phyloP scores from a whole-genome alignment of 2,329 filamentous ascomycete genomes.

The Arthrobotrys megalospora region DNA sequence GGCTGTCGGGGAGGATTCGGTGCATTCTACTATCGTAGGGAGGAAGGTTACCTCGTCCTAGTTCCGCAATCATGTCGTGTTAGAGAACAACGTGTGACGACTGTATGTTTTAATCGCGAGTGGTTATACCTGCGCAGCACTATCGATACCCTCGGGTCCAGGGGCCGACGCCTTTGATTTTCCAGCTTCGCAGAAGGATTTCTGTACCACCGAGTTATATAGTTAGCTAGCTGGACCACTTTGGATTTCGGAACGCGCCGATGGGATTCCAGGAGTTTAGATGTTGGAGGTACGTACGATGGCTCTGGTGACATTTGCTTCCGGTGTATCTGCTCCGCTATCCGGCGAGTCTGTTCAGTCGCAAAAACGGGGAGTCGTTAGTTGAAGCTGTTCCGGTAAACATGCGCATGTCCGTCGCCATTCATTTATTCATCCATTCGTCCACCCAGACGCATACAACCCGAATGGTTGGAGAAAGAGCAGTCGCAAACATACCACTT shows the following conservation, averaged over 20 bases:
- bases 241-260: neutral
- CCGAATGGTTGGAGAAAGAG: neutral
- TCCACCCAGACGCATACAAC: slow-evolving; percentile 1
- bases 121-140: slow-evolving; percentile 59
- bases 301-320: slow-evolving; percentile 76
- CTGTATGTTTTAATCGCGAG: slow-evolving; percentile 70
- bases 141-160: slow-evolving; percentile 64
- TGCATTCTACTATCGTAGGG: slow-evolving; percentile 91
- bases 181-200: slow-evolving; percentile 82
- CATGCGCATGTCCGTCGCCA: slow-evolving; percentile 4
- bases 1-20: slow-evolving; percentile 90
- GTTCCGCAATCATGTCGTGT: slow-evolving; percentile 29
- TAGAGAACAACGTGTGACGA: slow-evolving; percentile 39
- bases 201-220: slow-evolving; percentile 70
- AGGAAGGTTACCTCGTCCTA: slow-evolving; percentile 93
- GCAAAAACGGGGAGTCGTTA: neutral
- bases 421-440: neutral
- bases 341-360: slow-evolving; percentile 43
- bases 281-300: slow-evolving; percentile 73
- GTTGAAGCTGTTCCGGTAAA: neutral
- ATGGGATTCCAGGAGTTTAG: neutral
- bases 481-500: slow-evolving; percentile 36
- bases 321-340: slow-evolving; percentile 73
- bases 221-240: neutral
- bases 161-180: slow-evolving; percentile 69